A percentile compares a stretch with the other conserved stretches of the same genome.
Evolutionary conservation across 2,329 filamentous ascomycete genomes (phyloP).

Genomic region (Colletotrichum somersetense): DNA sequence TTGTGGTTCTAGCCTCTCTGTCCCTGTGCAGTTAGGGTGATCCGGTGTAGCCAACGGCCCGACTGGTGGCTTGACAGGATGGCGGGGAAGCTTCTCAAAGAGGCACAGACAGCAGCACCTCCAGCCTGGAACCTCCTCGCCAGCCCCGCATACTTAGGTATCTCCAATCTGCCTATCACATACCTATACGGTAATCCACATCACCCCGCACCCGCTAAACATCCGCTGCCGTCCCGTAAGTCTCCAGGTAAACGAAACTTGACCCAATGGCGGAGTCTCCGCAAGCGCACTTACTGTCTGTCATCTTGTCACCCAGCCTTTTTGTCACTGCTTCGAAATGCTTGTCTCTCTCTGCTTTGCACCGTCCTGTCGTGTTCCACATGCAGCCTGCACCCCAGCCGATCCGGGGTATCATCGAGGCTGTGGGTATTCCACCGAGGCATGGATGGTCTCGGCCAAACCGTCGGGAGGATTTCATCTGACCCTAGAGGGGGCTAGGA

Average conservation of each 20-base stretch:
- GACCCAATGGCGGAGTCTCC: conserved; percentile 32
- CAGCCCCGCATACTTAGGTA: background rate
- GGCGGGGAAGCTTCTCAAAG: conserved; percentile 23
- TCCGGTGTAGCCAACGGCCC: conserved; percentile 29
- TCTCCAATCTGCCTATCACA: background rate
- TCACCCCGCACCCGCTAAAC: conserved; percentile 30
- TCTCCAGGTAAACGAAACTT: background rate
- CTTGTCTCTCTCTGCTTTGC: background rate
- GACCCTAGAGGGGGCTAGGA: background rate
- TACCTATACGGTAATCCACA: background rate
- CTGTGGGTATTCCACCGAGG: conserved; percentile 5
- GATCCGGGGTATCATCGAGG: background rate
- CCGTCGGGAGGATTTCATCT: conserved; percentile 19
- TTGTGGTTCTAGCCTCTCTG: background rate
- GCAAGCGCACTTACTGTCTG: conserved; percentile 17
- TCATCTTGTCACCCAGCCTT: background rate
- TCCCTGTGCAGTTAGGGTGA: conserved; percentile 1
- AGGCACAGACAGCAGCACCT: conserved; percentile 6
- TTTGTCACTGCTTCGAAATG: background rate
- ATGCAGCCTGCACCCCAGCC: conserved; percentile 4
- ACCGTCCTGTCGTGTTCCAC: background rate
- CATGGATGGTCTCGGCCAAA: conserved; percentile 23
- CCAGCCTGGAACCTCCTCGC: too few species aligned
- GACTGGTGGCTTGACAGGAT: conserved; percentile 40
- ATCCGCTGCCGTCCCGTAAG: conserved; percentile 3